Percentiles rank a stretch among this genome's conserved stretches.
phyloP scores from a whole-genome alignment of 352 stramenopile species.

The Pythium dissotocum region DNA sequence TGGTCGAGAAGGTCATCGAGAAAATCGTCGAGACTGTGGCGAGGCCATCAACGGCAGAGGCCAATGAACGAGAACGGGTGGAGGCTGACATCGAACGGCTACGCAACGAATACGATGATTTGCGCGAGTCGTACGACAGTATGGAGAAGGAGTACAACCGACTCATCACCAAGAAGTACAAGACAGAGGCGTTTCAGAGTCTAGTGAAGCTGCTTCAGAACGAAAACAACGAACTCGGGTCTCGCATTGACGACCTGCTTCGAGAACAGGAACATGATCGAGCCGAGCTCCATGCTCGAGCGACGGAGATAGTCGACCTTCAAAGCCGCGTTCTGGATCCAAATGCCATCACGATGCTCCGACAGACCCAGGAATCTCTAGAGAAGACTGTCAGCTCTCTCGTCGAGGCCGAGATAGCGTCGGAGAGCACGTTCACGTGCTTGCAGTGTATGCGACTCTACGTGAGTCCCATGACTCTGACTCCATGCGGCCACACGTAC shows the following conservation, averaged over 20 bases:
- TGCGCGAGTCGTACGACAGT: slow-evolving; percentile 27
- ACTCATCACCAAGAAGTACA: slow-evolving; percentile 68
- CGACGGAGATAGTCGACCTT: slow-evolving; percentile 47
- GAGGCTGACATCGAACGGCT: slow-evolving; percentile 38
- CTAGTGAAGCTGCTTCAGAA: slow-evolving; percentile 65
- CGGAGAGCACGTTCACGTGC: slow-evolving; percentile 76
- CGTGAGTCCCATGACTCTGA: slow-evolving; percentile 60
- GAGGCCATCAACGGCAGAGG: slow-evolving; percentile 15
- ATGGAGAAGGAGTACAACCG: slow-evolving; percentile 56
- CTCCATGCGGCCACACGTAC: slow-evolving; percentile 73
- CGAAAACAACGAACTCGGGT: slow-evolving; percentile 57
- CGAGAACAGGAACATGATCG: slow-evolving; percentile 49
- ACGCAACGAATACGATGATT: slow-evolving; percentile 29
- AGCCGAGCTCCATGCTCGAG: slow-evolving; percentile 39
- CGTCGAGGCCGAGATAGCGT: slow-evolving; percentile 65
- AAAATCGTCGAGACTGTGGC: slow-evolving; percentile 9
- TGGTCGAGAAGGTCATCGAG: slow-evolving; percentile 5
- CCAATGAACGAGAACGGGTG: slow-evolving; percentile 17
- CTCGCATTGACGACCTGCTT: slow-evolving; percentile 44
- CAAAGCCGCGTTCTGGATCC: slow-evolving; percentile 53
- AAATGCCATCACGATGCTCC: slow-evolving; percentile 49
- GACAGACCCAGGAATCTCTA: slow-evolving; percentile 62
- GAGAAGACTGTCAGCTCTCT: slow-evolving; percentile 69
- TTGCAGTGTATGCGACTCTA: slow-evolving; percentile 75
- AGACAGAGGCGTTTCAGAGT: slow-evolving; percentile 74